Evolutionary conservation across 345 rosid genomes (phyloP).

Genomic region (Syzygium grande): DNA sequence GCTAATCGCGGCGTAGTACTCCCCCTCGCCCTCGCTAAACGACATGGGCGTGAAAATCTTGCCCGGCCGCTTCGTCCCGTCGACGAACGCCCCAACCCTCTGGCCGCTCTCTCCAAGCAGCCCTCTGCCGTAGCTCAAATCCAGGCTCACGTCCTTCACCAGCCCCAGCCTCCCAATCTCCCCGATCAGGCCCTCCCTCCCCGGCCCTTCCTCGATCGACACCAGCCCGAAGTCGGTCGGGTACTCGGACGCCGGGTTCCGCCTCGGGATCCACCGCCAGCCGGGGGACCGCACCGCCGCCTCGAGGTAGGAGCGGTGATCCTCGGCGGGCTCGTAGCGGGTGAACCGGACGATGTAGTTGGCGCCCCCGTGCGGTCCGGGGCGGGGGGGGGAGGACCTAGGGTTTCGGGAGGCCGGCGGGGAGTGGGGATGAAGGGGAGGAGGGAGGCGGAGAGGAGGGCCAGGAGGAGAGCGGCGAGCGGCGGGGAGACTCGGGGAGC

Average conservation of each 20-base stretch:
- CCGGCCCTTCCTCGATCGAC: slow-evolving; percentile 36
- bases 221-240: slow-evolving; percentile 85
- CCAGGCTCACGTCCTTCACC: slow-evolving; percentile 81
- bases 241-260: slow-evolving; percentile 59
- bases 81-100: slow-evolving; percentile 33
- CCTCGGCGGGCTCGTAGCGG: slow-evolving; percentile 41
- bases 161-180: slow-evolving; percentile 49
- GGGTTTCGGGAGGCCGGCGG: slow-evolving; percentile 10
- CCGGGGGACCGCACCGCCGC: slow-evolving; percentile 39
- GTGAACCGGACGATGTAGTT: slow-evolving; percentile 81
- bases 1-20: slow-evolving; percentile 27
- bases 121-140: slow-evolving; percentile 54
- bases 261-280: slow-evolving; percentile 92
- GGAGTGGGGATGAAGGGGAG: slow-evolving; percentile 17
- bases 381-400: slow-evolving; percentile 12
- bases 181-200: slow-evolving; percentile 31
- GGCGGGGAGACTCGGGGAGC: background rate
- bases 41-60: slow-evolving; percentile 88
- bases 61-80: slow-evolving; percentile 75
- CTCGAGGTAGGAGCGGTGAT: slow-evolving; percentile 53
- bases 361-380: background rate
- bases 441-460: slow-evolving; percentile 6
- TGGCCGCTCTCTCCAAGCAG: slow-evolving; percentile 19
- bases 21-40: slow-evolving; percentile 39
- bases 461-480: background rate